Base-by-base conservation (phyloP, 2,329 filamentous ascomycete genomes). In the Trichoderma pleuroti region DNA sequence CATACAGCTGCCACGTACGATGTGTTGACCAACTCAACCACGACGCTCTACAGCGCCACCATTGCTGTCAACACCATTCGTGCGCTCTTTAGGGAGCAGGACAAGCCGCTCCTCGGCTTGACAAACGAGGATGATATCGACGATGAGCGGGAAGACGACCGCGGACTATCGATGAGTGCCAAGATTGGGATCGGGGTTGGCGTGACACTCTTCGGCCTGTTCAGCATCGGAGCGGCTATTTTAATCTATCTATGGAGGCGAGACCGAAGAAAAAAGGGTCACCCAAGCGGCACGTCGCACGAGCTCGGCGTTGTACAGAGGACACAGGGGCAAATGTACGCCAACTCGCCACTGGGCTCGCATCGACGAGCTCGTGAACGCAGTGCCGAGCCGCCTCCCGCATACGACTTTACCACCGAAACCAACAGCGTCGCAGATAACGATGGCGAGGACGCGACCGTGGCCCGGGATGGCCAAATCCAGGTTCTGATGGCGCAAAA, bases 21-120 rank as follows among this genome's bases (percentile, higher is more conserved):
- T n/a, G 75, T 80, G 56, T 57, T 80, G 32, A 75, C 78, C n/a
- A 75, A 76, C 34, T 79, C 80, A 5, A 80, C 78, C 10, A 82
- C 80, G 12, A 82, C 80, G 1, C 72, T 82, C 7, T 79, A 79
- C 42, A 77, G 76, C 61, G 81, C 80, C 63, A 79, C 79, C 6
- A 76, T 82, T 28, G 81, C 80, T 5, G 79, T 82, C 11, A 78
- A 81, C 68, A 79, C 78, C 6, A 79, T 82, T 39, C 77, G 77
- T 21, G 81, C 80, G 4, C 76, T 81, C n/a, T 82, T 81, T 70
- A 77, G 77, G 56, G 78, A 80, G n/a, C 73, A 74, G 9, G 80
- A 83, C 70, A 80, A 79, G 62, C 75, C 75, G 34, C 72, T 74
- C 12, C 74, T 82, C 5, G 79, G 80, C 11, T 71, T 81, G 1